Conservation (phyloP, 768 basidiomycete genomes). For the Pleurotus tuber-regium region DNA sequence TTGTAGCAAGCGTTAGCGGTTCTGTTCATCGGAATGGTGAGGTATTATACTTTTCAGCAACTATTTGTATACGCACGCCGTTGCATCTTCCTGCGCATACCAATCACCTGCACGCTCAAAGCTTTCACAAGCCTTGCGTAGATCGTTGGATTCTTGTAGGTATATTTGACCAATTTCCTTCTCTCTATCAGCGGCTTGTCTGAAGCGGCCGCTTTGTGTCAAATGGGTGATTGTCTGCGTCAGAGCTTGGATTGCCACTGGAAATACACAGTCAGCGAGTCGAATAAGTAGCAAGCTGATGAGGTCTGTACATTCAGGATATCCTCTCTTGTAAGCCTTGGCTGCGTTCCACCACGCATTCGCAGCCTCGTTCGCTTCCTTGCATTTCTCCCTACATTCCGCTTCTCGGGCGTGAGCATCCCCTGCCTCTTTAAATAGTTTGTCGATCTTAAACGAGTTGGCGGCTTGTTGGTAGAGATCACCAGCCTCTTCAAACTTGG, state of each 20-base stretch:
- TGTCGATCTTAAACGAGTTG: slow-evolving; percentile 90
- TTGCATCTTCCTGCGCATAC: slow-evolving; percentile 97
- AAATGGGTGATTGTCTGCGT: slow-evolving; percentile 82
- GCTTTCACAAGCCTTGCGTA: slow-evolving; percentile 87
- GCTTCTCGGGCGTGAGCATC: slow-evolving; percentile 93
- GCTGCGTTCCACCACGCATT: slow-evolving; percentile 99
- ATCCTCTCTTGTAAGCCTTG: slow-evolving; percentile 91
- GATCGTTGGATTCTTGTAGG: slow-evolving; percentile 76
- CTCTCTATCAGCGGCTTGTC: slow-evolving; percentile 97
- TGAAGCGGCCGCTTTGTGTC: slow-evolving; percentile 82
- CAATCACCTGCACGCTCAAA: slow-evolving; percentile 91
- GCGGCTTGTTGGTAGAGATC: slow-evolving; percentile 95
- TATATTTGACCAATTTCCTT: slow-evolving; percentile 96
- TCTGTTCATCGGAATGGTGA: too few species aligned
- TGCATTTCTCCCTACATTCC: slow-evolving; percentile 86
- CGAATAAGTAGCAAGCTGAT: not conserved
- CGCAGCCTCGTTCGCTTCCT: slow-evolving; percentile 91
- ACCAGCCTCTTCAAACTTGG: slow-evolving; percentile 93
- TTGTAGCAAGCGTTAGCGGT: slow-evolving; percentile 96
- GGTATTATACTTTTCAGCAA: too few species aligned
- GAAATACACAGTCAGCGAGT: slow-evolving; percentile 15
- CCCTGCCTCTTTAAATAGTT: slow-evolving; percentile 87
- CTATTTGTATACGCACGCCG: slow-evolving; percentile 64
- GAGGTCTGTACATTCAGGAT: slow-evolving; percentile 66
- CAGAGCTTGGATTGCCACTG: slow-evolving; percentile 89